phyloP scores from a whole-genome alignment of 2,329 filamentous ascomycete genomes.

The Fusarium acutatum region DNA sequence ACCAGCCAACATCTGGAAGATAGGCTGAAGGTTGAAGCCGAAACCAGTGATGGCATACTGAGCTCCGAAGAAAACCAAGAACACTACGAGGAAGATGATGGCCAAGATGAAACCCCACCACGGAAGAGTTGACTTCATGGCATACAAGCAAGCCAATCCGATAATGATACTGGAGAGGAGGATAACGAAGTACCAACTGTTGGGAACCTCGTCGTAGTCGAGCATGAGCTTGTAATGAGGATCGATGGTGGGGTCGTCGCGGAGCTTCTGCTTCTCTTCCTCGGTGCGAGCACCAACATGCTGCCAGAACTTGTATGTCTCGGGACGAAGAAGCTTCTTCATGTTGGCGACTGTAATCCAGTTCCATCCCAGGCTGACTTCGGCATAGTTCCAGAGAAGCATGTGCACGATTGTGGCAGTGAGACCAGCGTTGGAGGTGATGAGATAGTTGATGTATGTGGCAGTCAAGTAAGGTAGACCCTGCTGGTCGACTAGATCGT shows the following conservation, averaged over 20 bases:
- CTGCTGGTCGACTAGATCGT: background rate
- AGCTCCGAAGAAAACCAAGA: constrained; percentile 53
- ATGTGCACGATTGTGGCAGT: constrained; percentile 20
- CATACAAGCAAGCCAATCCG: constrained; percentile 35
- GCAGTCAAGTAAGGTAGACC: constrained; percentile 19
- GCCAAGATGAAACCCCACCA: constrained; percentile 54
- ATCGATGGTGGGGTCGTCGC: constrained; percentile 12
- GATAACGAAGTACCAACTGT: constrained; percentile 17
- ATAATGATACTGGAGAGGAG: background rate
- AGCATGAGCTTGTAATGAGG: constrained; percentile 33
- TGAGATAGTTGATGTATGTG: constrained; percentile 24
- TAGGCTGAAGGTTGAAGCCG: constrained; percentile 12
- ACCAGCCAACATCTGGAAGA: constrained; percentile 27
- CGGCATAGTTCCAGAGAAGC: constrained; percentile 37
- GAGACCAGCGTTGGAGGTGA: constrained; percentile 18
- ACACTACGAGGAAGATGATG: constrained; percentile 46
- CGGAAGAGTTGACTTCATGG: constrained; percentile 35
- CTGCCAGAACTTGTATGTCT: constrained; percentile 16
- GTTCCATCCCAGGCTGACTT: constrained; percentile 31
- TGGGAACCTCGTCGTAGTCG: constrained; percentile 17
- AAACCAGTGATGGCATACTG: constrained; percentile 25
- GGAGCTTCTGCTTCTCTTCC: constrained; percentile 22
- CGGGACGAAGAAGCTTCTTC: background rate
- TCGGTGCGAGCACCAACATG: background rate
- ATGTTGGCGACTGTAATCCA: constrained; percentile 6